phyloP scores from a whole-genome alignment of 2,329 filamentous ascomycete genomes.

The Fusarium praegraminearum region DNA sequence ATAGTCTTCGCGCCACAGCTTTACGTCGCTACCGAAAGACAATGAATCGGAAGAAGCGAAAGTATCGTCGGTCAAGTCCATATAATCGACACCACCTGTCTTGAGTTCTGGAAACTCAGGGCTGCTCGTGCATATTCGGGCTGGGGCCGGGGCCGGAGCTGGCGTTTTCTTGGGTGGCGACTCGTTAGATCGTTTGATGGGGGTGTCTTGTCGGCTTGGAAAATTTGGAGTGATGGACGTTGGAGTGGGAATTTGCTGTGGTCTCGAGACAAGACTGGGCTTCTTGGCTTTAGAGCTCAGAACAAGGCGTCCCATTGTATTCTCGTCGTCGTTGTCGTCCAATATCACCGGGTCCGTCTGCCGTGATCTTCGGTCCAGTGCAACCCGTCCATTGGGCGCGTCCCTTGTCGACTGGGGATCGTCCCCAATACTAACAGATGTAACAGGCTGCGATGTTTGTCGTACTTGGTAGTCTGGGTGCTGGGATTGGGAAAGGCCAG shows the following conservation, averaged over 20 bases:
- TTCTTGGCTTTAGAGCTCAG: conserved; percentile 60
- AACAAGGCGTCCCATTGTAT: conserved; percentile 60
- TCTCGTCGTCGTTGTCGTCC: conserved; percentile 47
- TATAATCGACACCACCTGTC: conserved; percentile 52
- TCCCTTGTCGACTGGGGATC: conserved; percentile 1
- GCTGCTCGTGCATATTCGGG: conserved; percentile 34
- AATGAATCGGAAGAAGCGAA: conserved; percentile 52
- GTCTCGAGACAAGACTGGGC: conserved; percentile 57
- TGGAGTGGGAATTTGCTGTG: conserved; percentile 58
- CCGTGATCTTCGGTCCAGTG: conserved; percentile 38
- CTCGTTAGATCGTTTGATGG: conserved; percentile 28
- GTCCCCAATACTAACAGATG: conserved; percentile 13
- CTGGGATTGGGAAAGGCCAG: conserved; percentile 46
- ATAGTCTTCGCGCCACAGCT: conserved; percentile 59
- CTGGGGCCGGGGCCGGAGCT: conserved; percentile 7
- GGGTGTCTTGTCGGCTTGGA: conserved; percentile 32
- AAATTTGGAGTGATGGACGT: conserved; percentile 42
- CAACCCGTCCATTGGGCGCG: conserved; percentile 42
- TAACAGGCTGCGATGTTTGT: conserved; percentile 6
- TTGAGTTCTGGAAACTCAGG: conserved; percentile 54
- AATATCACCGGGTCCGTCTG: conserved; percentile 47
- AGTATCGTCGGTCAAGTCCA: conserved; percentile 57
- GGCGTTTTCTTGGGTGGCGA: conserved; percentile 47
- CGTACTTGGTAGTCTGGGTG: conserved; percentile 18
- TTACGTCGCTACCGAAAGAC: conserved; percentile 54